A percentile compares a stretch with the other conserved stretches of the same genome.
phyloP scores from a whole-genome alignment of 129 eudicot genomes.

The Pseudognaphalium luteoalbum region DNA sequence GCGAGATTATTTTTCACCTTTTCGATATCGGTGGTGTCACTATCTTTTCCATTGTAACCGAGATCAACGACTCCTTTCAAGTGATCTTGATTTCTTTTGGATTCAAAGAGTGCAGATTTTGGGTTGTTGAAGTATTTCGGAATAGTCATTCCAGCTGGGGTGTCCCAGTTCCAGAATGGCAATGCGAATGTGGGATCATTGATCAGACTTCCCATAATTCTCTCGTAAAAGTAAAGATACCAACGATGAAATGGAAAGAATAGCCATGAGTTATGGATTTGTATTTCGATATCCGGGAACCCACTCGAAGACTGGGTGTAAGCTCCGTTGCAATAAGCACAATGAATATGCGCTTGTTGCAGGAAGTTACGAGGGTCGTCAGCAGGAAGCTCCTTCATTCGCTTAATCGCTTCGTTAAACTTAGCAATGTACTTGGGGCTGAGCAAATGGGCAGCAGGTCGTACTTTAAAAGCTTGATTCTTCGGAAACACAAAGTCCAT shows the following conservation, averaged over 20 bases:
- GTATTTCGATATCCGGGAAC: slow-evolving; percentile 44
- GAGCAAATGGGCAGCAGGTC: slow-evolving; percentile 50
- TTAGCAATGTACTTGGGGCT: slow-evolving; percentile 32
- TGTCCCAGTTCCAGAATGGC: slow-evolving; percentile 61
- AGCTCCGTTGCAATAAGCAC: slow-evolving; percentile 54
- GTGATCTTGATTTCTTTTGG: slow-evolving; percentile 43
- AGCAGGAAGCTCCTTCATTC: slow-evolving; percentile 48
- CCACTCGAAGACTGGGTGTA: slow-evolving; percentile 48
- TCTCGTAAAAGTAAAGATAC: slow-evolving; percentile 53
- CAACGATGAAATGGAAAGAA: slow-evolving; percentile 58
- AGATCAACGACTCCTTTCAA: slow-evolving; percentile 33
- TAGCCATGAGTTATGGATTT: slow-evolving; percentile 56
- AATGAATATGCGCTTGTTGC: slow-evolving; percentile 63
- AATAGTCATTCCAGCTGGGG: slow-evolving; percentile 47
- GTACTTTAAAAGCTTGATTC: slow-evolving; percentile 23
- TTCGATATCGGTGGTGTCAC: slow-evolving; percentile 2
- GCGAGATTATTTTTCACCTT: slow-evolving; percentile 32
- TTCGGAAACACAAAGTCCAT: slow-evolving; percentile 34
- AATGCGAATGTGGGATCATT: slow-evolving; percentile 49
- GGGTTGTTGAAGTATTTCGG: slow-evolving; percentile 37
- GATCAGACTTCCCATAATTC: slow-evolving; percentile 47
- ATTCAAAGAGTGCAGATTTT: slow-evolving; percentile 33
- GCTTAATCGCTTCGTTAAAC: slow-evolving; percentile 38
- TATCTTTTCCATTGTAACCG: slow-evolving; percentile 14
- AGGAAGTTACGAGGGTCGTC: slow-evolving; percentile 48